phyloP scores from a whole-genome alignment of 345 rosid genomes.

The Eucalyptus sideroxylon region DNA sequence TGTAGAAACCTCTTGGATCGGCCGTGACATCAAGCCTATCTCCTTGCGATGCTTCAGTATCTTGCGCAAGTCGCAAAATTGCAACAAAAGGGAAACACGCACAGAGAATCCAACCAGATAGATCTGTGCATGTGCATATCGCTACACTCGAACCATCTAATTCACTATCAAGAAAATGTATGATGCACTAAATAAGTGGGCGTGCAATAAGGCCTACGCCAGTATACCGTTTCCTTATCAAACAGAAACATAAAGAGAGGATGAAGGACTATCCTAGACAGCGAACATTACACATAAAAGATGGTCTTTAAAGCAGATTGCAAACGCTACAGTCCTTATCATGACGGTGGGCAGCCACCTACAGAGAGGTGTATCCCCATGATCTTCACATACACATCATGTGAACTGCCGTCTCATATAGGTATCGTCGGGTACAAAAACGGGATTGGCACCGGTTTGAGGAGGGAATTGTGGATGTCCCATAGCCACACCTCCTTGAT shows the following conservation, averaged over 20 bases:
- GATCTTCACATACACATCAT: slow-evolving; percentile 3
- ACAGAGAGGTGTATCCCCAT: background rate
- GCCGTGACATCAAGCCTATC: background rate
- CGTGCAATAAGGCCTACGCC: background rate
- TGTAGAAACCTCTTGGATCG: too few species aligned
- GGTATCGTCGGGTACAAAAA: slow-evolving; percentile 70
- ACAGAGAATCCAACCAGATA: background rate
- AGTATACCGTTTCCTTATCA: background rate
- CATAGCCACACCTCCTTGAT: slow-evolving; percentile 47
- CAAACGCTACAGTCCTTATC: background rate
- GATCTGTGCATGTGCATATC: background rate
- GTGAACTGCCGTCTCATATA: slow-evolving; percentile 59
- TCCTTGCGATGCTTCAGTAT: background rate
- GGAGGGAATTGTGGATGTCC: slow-evolving; percentile 65
- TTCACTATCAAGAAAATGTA: background rate
- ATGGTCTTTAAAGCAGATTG: background rate
- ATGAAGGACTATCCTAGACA: background rate
- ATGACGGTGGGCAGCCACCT: background rate
- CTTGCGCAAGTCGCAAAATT: background rate
- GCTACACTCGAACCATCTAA: background rate
- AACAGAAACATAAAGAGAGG: background rate
- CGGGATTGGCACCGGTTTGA: slow-evolving; percentile 39
- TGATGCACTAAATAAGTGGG: background rate
- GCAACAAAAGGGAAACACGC: background rate
- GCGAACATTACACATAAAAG: background rate